Base-by-base conservation (phyloP, 169 alveolate genomes). In the Plasmodium sp. region DNA sequence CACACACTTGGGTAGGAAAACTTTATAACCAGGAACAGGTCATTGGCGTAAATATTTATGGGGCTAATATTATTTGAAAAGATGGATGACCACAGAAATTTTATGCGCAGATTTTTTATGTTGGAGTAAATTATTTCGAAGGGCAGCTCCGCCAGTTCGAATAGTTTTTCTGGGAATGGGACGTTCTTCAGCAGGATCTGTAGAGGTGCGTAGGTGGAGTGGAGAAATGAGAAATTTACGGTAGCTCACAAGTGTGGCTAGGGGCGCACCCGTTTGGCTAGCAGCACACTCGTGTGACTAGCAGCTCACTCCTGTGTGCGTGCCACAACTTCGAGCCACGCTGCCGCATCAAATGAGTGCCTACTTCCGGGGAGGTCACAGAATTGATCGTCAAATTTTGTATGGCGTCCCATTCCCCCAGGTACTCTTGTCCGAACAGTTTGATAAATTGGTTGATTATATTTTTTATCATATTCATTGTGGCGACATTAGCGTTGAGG, bases 121-220 rank as follows among this genome's bases (percentile, higher is more conserved):
- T 97, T 97, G 33, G 97, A 96, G 83, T 97, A 97, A 81, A 95
- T 91, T 51, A 97, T 96, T 31, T 96, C 96, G 82, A 97, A 97
- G 27, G 98, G 98, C 43, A 97, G 93, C 45, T 97, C 98, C 10
- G 97, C 97, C 56, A 97, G 91, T 73, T 97, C 97, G 86, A 97
- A 97, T 73, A 97, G 77, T 82, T 96, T 85, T 74, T 97, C 97
- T 7, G 98, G 98, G 43, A 97, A 93, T 3, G 98, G 98, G 54
- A 97, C 93, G 73, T 97, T 97, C 81, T 94, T 95, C 62, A 97
- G 92, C 27, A 95, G 96, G 14, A 97, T 93, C 91, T 86, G 74
- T 34, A 77, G 14, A 77, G 22, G 74, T 16, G 33, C 5, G 43
- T 75, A 5, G 6, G 56, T 79, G 12, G 22, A 36, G 27, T 22